Conservation (phyloP, 78 protist species). For the Reticulomyxa filosa region DNA sequence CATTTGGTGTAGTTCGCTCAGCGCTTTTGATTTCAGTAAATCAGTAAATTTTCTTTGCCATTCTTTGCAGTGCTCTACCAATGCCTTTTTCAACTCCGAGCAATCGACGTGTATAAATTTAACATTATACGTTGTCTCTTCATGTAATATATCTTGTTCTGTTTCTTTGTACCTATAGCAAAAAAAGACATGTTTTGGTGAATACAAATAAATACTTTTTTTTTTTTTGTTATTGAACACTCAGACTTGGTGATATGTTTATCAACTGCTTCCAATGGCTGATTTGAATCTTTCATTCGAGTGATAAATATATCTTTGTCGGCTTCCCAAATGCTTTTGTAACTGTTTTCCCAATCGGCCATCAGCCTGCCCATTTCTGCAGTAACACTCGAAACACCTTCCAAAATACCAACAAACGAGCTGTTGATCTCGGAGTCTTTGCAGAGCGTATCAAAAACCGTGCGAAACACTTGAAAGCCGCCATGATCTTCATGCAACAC, state of each 20-base stretch:
- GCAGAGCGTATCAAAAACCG: conserved; percentile 7
- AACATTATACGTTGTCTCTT: conserved; percentile 23
- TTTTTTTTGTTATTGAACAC: too few relatives aligned
- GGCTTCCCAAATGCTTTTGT: conserved; percentile 30
- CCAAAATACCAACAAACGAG: too few relatives aligned
- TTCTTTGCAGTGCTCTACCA: conserved; percentile 22
- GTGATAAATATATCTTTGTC: conserved; percentile 36
- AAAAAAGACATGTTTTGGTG: too few relatives aligned
- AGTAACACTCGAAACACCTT: too few relatives aligned
- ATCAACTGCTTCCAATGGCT: conserved; percentile 27
- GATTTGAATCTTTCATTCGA: conserved; percentile 21
- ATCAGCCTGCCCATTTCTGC: too few relatives aligned
- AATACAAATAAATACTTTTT: too few relatives aligned
- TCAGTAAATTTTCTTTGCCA: conserved; percentile 31
- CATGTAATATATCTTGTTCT: neutral
- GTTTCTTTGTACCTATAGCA: conserved; percentile 23
- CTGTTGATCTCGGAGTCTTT: conserved; percentile 9
- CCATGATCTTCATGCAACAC: neutral
- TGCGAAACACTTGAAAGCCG: neutral
- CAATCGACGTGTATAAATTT: conserved; percentile 37
- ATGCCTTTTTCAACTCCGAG: conserved; percentile 31
- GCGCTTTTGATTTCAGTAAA: conserved; percentile 24
- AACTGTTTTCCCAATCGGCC: too few relatives aligned
- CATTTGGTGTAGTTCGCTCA: conserved; percentile 11
- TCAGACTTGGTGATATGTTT: conserved; percentile 29